Conservation (phyloP, 2,329 filamentous ascomycete species). For the Colletotrichum plurivorum region DNA sequence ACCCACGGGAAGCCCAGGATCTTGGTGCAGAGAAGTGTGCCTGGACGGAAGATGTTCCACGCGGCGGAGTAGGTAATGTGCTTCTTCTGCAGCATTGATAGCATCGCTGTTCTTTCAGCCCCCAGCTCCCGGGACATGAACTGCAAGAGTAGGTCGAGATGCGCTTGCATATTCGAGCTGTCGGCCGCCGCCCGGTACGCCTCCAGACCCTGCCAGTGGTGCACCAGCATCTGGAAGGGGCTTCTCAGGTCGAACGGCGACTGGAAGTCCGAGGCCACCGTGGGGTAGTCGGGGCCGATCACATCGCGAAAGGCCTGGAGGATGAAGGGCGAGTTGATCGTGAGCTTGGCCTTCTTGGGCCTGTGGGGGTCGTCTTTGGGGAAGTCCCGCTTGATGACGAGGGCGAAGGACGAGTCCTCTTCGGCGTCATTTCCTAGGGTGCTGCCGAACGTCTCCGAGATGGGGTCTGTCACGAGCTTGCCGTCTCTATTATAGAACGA, state of each 20-base stretch:
- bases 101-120: conserved; percentile 40
- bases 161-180: conserved; percentile 32
- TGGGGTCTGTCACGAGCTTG: conserved; percentile 37
- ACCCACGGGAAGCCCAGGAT: conserved; percentile 46
- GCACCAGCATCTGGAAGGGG: conserved; percentile 47
- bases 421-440: conserved; percentile 17
- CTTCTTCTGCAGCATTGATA: conserved; percentile 45
- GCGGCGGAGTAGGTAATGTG: conserved; percentile 45
- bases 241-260: conserved; percentile 43
- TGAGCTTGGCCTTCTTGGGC: conserved; percentile 42
- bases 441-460: conserved; percentile 44
- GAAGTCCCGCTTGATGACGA: conserved; percentile 45
- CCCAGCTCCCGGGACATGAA: conserved; percentile 49
- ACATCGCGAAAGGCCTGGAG: conserved; percentile 46
- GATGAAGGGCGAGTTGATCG: conserved; percentile 48
- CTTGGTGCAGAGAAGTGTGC: conserved; percentile 45
- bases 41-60: conserved; percentile 47
- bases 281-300: conserved; percentile 42
- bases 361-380: conserved; percentile 3
- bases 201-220: conserved; percentile 48
- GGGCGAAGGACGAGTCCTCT: conserved; percentile 44
- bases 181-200: conserved; percentile 40
- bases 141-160: conserved; percentile 47
- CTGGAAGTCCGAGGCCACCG: conserved; percentile 46
- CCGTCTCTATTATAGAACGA: conserved; percentile 39